Conservation (phyloP, 495 filamentous ascomycete genomes). For the Aspergillus ellipticus region DNA sequence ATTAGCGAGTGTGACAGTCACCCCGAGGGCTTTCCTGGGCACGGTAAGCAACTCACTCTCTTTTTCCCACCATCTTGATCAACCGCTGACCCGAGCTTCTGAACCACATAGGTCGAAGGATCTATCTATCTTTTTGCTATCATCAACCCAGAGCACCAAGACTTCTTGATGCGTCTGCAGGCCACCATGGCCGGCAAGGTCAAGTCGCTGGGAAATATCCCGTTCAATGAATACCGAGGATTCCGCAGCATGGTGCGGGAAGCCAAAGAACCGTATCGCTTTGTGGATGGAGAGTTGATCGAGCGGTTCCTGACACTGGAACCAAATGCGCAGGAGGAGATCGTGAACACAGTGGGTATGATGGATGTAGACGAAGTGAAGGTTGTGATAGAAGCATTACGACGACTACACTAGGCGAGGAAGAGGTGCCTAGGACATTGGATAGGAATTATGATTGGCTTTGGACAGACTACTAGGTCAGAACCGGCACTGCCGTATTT, state of each 20-base stretch:
- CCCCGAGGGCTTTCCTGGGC: slow-evolving; percentile 81
- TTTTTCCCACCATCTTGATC: background rate
- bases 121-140: slow-evolving; percentile 84
- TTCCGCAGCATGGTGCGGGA: slow-evolving; percentile 69
- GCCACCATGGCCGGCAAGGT: slow-evolving; percentile 60
- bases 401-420: slow-evolving; percentile 53
- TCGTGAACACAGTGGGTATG: slow-evolving; percentile 54
- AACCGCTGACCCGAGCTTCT: background rate
- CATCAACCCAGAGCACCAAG: slow-evolving; percentile 64
- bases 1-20: slow-evolving; percentile 58
- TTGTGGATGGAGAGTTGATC: slow-evolving; percentile 89
- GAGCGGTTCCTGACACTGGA: slow-evolving; percentile 75
- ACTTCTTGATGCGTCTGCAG: slow-evolving; percentile 84
- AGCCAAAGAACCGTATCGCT: slow-evolving; percentile 73
- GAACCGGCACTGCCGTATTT: background rate
- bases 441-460: background rate
- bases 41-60: slow-evolving; percentile 61
- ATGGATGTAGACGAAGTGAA: slow-evolving; percentile 67
- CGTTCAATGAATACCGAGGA: slow-evolving; percentile 73
- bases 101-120: slow-evolving; percentile 67
- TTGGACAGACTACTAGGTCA: background rate
- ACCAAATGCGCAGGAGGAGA: slow-evolving; percentile 59
- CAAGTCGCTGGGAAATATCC: slow-evolving; percentile 62
- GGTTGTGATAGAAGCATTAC: slow-evolving; percentile 67
- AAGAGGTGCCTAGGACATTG: background rate